Base-by-base conservation (phyloP, 1,284 basidiomycete species). In the Puccinia polysora region DNA sequence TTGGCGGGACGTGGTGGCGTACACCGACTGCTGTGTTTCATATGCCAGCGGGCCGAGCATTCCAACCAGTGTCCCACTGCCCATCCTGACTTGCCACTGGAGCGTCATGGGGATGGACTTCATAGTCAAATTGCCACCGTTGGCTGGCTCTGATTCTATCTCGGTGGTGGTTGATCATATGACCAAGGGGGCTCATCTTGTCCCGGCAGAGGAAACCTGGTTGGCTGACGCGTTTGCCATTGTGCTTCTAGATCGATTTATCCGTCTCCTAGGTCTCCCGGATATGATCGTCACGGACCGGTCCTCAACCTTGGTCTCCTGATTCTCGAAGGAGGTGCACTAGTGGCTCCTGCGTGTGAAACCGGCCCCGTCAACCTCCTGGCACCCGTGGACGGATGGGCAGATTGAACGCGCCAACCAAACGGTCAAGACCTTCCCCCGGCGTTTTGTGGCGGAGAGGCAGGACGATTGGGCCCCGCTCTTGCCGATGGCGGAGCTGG, bases 371-470 rank as follows among this genome's bases (percentile, higher is more conserved):
- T 76, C 78, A 32, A 78, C 81, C 79, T n/a, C n/a, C n/a, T n/a
- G n/a, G n/a, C n/a, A n/a, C n/a, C n/a, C n/a, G n/a, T n/a, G n/a
- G n/a, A n/a, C 81, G 0, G 81, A 85, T 69, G 82, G 84, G 0
- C 81, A 83, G 60, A 82, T 82, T 0, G 81, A 85, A 75, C 63
- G 77, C 0, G 74, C 80, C 14, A 84, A 84, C 74, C 82, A 83
- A 72, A 77, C 75, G 0, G 73, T 85, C 1, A 81, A 84, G 58
- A 40, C 20, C 65, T 75, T 68, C 38, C 67, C 77, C 15, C 71
- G 75, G 1, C 23, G 28, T 49, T 78, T 73, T 65, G 38, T 38
- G n/a, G 5, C 45, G 14, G 56, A 77, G 58, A 0, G 65, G 5
- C 69, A 75, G 43, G 56, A 75, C 20, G 65, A 77, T 55, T 79